Evolutionary conservation across 106 monocot genomes (phyloP), one percentile per base, ranked within the genome.

Genomic region (Xerophyta viscosa): DNA sequence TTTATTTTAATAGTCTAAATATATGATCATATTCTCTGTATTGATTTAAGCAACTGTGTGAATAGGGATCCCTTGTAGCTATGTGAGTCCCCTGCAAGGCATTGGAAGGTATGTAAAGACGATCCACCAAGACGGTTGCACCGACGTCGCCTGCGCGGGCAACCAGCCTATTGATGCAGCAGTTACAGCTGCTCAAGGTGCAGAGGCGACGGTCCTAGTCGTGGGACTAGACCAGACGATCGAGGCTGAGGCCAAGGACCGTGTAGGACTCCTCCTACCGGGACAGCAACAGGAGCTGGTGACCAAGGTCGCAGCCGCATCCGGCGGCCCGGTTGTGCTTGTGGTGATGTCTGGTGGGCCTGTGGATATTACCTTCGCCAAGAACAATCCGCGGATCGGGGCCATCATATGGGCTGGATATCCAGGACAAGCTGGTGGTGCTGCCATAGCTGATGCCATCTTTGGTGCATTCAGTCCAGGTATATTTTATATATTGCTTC

Each of bases 331-430:
- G 17, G 11, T 86, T n/a, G 70, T 86, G 3, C 68, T 96, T 18
- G 68, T 96, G 15, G 85, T 96, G 27, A 67, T 74, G 57, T 72
- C 81, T 37, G 96, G 96, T 31, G 88, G 89, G 1, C 89, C 96
- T 53, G 12, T 89, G 20, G 96, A 96, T 52, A 70, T 96, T 21
- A 78, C 85, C 8, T 85, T 85, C 47, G 84, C 78, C 0, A 68
- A 79, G 55, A 41, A 65, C 1, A 48, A 79, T 60, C 62, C 74
- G 3, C 33, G n/a, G 28, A 62, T 96, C 36, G 76, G 50, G 17
- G 70, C 72, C n/a, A 89, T 96, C 56, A 57, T 96, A 10, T 96
- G 84, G 96, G 65, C 81, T 3, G 89, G 96, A 1, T 96, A 96
- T 56, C 89, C 96, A 12, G 96, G 96, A 20, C 88, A 96, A 63